These are phyloP conservation scores for Trichocladium antarcticum DNA, from an alignment of 495 filamentous ascomycete genomes.

Conservation along the genomic window DNA sequence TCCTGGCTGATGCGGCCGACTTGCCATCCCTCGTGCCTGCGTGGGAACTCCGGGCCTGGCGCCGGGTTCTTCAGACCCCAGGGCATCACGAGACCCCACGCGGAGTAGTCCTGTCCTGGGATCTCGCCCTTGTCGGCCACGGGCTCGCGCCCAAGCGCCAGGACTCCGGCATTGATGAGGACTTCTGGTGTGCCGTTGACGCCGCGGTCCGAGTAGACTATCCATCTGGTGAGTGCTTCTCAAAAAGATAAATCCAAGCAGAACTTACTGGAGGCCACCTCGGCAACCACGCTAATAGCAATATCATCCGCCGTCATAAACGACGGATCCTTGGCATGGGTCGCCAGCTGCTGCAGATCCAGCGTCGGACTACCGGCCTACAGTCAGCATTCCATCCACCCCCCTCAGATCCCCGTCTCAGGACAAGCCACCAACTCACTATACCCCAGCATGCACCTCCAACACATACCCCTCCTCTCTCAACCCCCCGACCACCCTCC, in stretches of 20 bases:
- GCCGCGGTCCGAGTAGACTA: conserved; percentile 51
- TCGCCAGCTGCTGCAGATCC: conserved; percentile 74
- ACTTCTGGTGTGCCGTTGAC: conserved; percentile 46
- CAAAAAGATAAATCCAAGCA: background rate
- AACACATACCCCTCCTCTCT: conserved; percentile 15
- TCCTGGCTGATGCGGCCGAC: conserved; percentile 55
- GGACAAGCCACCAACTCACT: conserved; percentile 11
- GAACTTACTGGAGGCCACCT: conserved; percentile 39
- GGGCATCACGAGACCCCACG: conserved; percentile 61
- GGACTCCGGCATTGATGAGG: conserved; percentile 56
- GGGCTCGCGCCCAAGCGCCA: conserved; percentile 63
- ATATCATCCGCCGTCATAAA: conserved; percentile 43
- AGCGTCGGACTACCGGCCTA: conserved; percentile 49
- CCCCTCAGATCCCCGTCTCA: background rate
- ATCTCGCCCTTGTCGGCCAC: conserved; percentile 21
- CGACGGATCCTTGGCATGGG: conserved; percentile 42
- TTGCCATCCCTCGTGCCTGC: conserved; percentile 44
- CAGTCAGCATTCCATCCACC: conserved; percentile 12
- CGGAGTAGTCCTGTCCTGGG: conserved; percentile 43
- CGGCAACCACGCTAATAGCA: conserved; percentile 58
- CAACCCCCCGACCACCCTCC: conserved; percentile 2
- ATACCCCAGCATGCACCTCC: conserved; percentile 31
- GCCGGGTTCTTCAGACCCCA: conserved; percentile 37
- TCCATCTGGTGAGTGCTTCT: background rate
- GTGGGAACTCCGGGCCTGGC: conserved; percentile 29